Percentiles rank a stretch among this genome's conserved stretches.
These are phyloP conservation scores for Neophaeococcomyces mojaviensis DNA, from an alignment of 2,329 filamentous ascomycete genomes.

Conservation along the genomic window DNA sequence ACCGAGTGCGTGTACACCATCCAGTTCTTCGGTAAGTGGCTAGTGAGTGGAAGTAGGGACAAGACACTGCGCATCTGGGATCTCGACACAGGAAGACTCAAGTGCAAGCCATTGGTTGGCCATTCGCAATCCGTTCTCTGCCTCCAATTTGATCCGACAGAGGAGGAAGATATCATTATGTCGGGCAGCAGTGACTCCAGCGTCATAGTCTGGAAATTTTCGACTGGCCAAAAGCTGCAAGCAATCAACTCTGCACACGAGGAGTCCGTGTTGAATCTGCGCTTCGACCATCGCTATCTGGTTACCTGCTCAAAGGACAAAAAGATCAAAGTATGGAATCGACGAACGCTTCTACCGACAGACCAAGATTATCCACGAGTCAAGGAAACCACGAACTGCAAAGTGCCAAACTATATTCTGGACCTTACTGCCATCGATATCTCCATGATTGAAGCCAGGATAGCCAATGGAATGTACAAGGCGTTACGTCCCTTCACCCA, in stretches of 20 bases:
- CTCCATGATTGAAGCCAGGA: constrained; percentile 34
- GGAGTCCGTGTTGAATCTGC: constrained; percentile 88
- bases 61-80: constrained; percentile 85
- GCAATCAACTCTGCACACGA: constrained; percentile 68
- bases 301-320: constrained; percentile 98
- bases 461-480: constrained; percentile 35
- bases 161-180: constrained; percentile 84
- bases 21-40: constrained; percentile 74
- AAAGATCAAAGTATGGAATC: constrained; percentile 93
- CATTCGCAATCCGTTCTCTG: constrained; percentile 86
- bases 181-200: constrained; percentile 89
- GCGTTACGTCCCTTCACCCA: constrained; percentile 60
- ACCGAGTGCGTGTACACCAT: constrained; percentile 91
- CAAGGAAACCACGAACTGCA: constrained; percentile 27
- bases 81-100: constrained; percentile 69
- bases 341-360: constrained; percentile 52
- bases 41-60: constrained; percentile 91
- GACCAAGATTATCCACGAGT: constrained; percentile 38
- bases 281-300: constrained; percentile 83
- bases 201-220: constrained; percentile 89
- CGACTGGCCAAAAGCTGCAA: constrained; percentile 75
- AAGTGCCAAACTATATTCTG: constrained; percentile 47
- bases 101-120: constrained; percentile 63
- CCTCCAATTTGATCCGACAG: constrained; percentile 84
- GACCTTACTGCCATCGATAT: constrained; percentile 40